Evolutionary conservation across 2,329 filamentous ascomycete genomes (phyloP).

Genomic region (Fusarium setosum): DNA sequence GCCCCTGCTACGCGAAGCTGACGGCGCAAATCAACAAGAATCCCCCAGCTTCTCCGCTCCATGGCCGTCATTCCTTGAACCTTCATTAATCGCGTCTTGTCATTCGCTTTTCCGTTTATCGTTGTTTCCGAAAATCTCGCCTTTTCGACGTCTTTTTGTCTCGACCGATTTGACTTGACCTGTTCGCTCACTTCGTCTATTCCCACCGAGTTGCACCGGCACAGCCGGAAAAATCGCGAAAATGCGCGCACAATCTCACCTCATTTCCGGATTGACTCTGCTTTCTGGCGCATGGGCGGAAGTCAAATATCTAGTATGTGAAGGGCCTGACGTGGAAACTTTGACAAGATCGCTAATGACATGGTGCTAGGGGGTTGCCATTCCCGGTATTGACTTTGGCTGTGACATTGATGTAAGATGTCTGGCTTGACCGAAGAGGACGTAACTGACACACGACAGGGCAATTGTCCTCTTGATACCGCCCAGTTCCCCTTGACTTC

Average conservation of each 20-base stretch:
- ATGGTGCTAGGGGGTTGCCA: slow-evolving; percentile 52
- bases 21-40: neutral
- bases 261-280: slow-evolving; percentile 11
- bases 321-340: neutral
- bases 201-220: neutral
- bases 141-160: neutral
- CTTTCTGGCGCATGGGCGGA: slow-evolving; percentile 14
- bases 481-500: slow-evolving; percentile 49
- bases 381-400: slow-evolving; percentile 61
- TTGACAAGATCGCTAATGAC: neutral
- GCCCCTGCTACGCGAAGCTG: neutral
- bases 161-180: neutral
- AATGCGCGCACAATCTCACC: slow-evolving; percentile 12
- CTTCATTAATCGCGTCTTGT: neutral
- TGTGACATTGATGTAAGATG: slow-evolving; percentile 56
- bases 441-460: slow-evolving; percentile 40
- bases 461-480: slow-evolving; percentile 50
- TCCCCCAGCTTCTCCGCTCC: neutral
- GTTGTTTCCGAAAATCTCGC: neutral
- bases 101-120: neutral
- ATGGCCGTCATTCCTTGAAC: neutral
- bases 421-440: neutral
- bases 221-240: neutral
- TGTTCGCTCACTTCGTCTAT: neutral
- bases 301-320: slow-evolving; percentile 24